Evolutionary conservation across 371 early-diverging fungal genomes (phyloP).

Genomic region (Syncephalastrum contaminatum): DNA sequence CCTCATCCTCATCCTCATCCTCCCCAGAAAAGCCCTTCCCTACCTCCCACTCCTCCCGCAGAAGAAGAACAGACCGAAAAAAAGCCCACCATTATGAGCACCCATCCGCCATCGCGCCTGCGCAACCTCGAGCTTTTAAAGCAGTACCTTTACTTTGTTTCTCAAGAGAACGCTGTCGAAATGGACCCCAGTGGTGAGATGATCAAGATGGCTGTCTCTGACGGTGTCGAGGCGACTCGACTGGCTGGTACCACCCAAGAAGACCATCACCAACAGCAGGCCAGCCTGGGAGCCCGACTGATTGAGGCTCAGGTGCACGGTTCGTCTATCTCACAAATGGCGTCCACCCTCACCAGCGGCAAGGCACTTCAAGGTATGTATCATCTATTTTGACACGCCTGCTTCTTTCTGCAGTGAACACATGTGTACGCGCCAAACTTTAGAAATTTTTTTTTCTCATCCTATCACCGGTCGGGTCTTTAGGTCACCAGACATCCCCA

Average conservation of each 20-base stretch:
- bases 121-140: slow-evolving; percentile 29
- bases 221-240: slow-evolving; percentile 3
- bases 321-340: slow-evolving; percentile 5
- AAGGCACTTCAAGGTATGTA: slow-evolving; percentile 1
- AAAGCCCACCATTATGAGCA: slow-evolving; percentile 5
- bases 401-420: background rate
- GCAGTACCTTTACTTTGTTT: slow-evolving; percentile 38
- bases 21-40: background rate
- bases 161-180: slow-evolving; percentile 21
- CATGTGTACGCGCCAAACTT: slow-evolving; percentile 1
- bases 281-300: slow-evolving; percentile 20
- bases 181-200: slow-evolving; percentile 9
- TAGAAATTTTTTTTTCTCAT: slow-evolving; percentile 7
- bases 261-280: background rate
- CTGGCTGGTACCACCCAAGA: background rate
- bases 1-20: background rate
- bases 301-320: slow-evolving; percentile 34
- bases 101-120: slow-evolving; percentile 13
- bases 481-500: background rate
- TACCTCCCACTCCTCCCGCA: no score
- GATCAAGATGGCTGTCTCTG: slow-evolving; percentile 5
- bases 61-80: slow-evolving; percentile 6
- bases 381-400: no score
- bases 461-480: background rate
- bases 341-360: slow-evolving; percentile 1